Conservation (phyloP, 495 filamentous ascomycete genomes). For the Aspergillus sclerotiicarbonarius region DNA sequence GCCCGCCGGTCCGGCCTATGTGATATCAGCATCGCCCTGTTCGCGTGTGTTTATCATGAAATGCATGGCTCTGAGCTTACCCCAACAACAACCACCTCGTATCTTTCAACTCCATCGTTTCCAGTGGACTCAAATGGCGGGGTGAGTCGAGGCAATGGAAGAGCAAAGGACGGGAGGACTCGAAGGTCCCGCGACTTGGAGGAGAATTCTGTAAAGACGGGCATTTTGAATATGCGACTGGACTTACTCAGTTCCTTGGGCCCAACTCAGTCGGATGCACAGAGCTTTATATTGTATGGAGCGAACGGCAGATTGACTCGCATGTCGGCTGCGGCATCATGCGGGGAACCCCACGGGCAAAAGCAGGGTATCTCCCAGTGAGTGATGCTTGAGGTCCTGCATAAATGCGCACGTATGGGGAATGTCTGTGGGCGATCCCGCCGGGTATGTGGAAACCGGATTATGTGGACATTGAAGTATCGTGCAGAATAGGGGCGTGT, state of each 20-base stretch:
- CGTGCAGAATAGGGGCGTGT: too few relatives aligned
- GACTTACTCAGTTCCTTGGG: not conserved
- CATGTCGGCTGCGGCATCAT: too few relatives aligned
- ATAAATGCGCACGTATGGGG: too few relatives aligned
- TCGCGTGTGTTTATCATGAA: not conserved
- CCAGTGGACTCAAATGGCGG: conserved; percentile 14
- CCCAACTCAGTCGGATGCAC: not conserved
- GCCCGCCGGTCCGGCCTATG: conserved; percentile 44
- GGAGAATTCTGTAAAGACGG: conserved; percentile 31
- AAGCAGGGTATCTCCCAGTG: too few relatives aligned
- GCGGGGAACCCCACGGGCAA: too few relatives aligned
- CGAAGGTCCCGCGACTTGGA: conserved; percentile 21
- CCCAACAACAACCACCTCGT: conserved; percentile 11
- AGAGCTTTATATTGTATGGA: too few relatives aligned
- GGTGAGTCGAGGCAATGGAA: conserved; percentile 22
- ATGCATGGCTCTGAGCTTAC: not conserved
- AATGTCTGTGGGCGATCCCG: too few relatives aligned
- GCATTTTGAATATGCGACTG: conserved; percentile 19
- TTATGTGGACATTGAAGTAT: too few relatives aligned
- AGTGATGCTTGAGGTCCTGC: too few relatives aligned
- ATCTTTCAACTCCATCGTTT: not conserved
- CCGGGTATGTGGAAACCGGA: too few relatives aligned
- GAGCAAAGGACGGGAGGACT: conserved; percentile 22
- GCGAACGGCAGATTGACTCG: too few relatives aligned
- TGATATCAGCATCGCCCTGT: not conserved